Base-by-base conservation (phyloP, 1,284 basidiomycete species). In the Xerocomus minutiporus region DNA sequence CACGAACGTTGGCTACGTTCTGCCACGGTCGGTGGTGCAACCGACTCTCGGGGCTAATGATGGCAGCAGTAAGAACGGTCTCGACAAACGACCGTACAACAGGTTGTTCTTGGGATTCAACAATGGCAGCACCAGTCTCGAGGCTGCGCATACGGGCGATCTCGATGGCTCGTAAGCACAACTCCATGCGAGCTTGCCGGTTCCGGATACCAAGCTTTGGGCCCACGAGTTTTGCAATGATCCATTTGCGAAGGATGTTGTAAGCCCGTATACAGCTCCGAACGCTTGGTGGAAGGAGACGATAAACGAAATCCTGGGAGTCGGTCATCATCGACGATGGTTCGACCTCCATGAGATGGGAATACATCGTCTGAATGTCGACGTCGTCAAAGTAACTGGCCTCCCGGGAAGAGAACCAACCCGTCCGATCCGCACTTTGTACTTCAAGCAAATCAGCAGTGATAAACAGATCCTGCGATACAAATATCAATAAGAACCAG, bases 61-160 rank as follows among this genome's bases (percentile, higher is more conserved):
- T 69, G 0, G 86, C 88, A 25, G 86, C 84, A 0, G 80, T 81
- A 8, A 88, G 68, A 17, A 86, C 80, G 0, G 85, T 78, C 65
- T 91, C 90, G 23, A 85, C 86, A 61, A 90, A 91, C 0, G 89
- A 89, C 12, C 87, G 79, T 6, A 86, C 76, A 55, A 81, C 83
- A 1, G 84, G 79, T 36, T 78, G 76, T 39, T 83, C 77, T 13
- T 71, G 64, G 5, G 70, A 55, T 3, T 70, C 68, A 3, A 55
- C 48, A 17, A 64, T 59, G 25, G 65, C 52, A 29, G 70, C 57
- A 8, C 67, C 63, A 8, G 64, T 62, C 51, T 82, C 81, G 12
- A 74, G 70, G 59, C 75, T 83, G 34, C 86, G 77, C 58, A 81
- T 64, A 2, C 88, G 78, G 31, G 85, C 78, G 6, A 90, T 74